These are phyloP conservation scores for Colletotrichum sp. DNA, from an alignment of 2,329 filamentous ascomycete species.

Conservation along the genomic window DNA sequence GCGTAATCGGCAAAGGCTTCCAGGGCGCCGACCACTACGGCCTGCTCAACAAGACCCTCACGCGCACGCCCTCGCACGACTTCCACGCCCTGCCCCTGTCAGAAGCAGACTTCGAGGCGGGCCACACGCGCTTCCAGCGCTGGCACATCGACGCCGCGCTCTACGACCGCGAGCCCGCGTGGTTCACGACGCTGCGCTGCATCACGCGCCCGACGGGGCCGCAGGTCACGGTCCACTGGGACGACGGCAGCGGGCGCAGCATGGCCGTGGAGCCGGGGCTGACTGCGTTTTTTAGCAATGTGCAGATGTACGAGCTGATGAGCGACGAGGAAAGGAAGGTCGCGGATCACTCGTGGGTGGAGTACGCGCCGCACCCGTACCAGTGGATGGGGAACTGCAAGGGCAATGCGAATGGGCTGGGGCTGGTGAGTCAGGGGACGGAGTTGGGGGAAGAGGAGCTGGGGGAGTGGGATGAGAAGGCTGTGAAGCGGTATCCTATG, in stretches of 20 bases:
- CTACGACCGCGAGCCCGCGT: constrained; percentile 44
- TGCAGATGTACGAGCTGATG: not conserved
- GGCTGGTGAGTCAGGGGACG: not conserved
- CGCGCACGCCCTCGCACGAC: constrained; percentile 35
- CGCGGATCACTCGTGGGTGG: not conserved
- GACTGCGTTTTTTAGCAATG: not conserved
- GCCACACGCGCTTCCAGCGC: constrained; percentile 49
- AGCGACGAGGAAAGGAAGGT: not conserved
- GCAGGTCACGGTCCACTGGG: constrained; percentile 31
- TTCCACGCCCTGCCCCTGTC: constrained; percentile 40
- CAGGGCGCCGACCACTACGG: constrained; percentile 50
- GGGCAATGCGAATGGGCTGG: not conserved
- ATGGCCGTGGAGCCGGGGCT: not conserved
- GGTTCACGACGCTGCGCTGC: constrained; percentile 46
- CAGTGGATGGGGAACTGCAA: not conserved
- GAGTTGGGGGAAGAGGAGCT: not conserved
- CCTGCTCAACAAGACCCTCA: constrained; percentile 39
- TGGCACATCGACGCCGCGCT: constrained; percentile 56
- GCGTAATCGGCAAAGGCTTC: constrained; percentile 49
- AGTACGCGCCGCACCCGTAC: not conserved
- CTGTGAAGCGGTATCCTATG: not conserved
- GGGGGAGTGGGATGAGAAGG: not conserved
- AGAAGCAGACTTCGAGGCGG: constrained; percentile 38
- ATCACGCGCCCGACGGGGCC: constrained; percentile 40
- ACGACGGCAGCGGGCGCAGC: not conserved